Conservation (phyloP, 352 stramenopile genomes). For the Pythium periplocum region DNA sequence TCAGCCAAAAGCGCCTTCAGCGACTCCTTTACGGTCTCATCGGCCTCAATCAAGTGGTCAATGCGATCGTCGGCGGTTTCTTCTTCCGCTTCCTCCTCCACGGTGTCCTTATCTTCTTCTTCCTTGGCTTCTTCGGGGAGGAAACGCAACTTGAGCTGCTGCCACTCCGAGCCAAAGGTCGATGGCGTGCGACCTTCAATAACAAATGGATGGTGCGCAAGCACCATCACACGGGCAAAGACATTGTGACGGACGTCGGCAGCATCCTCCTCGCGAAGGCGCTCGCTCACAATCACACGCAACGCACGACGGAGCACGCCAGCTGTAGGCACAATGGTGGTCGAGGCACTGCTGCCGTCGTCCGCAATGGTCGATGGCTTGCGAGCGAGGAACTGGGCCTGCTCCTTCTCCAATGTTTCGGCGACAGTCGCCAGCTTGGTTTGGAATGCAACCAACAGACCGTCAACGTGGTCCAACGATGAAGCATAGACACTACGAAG, state of each 20-base stretch:
- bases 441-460: conserved; percentile 49
- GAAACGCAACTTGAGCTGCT: conserved; percentile 56
- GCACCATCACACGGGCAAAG: conserved; percentile 45
- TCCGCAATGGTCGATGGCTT: conserved; percentile 23
- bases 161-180: conserved; percentile 64
- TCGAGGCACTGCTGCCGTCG: conserved; percentile 13
- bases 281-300: conserved; percentile 41
- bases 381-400: conserved; percentile 2
- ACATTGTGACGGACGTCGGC: conserved; percentile 32
- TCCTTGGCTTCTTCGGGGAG: conserved; percentile 17
- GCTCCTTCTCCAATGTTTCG: conserved; percentile 29
- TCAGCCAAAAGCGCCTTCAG: conserved; percentile 45
- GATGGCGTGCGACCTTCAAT: conserved; percentile 47
- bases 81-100: conserved; percentile 37
- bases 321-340: conserved; percentile 30
- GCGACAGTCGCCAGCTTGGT: conserved; percentile 45
- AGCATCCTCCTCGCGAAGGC: conserved; percentile 26
- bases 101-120: conserved; percentile 25
- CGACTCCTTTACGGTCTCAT: conserved; percentile 53
- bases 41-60: conserved; percentile 74
- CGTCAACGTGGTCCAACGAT: conserved; percentile 51
- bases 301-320: conserved; percentile 59
- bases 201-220: conserved; percentile 73
- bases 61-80: conserved; percentile 45
- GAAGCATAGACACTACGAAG: conserved; percentile 44